Conservation (phyloP, 108 stramenopile species). For the Tribonema minus region DNA sequence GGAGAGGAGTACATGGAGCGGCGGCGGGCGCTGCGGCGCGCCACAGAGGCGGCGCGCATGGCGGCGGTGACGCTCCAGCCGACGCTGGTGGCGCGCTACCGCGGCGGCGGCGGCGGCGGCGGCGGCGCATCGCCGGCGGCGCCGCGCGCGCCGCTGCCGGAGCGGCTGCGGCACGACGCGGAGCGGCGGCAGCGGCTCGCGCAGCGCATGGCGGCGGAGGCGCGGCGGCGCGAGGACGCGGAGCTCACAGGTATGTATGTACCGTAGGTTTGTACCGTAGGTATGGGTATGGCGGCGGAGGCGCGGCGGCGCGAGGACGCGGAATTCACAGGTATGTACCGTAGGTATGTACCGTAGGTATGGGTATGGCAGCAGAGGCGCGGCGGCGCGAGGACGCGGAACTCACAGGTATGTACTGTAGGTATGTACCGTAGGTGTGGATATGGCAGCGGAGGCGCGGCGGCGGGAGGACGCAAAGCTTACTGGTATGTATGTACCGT, state of each 20-base stretch:
- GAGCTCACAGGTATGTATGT: not conserved
- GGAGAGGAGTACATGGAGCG: not conserved
- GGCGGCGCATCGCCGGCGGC: not conserved
- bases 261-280: too few species aligned
- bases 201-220: not conserved
- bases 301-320: too few species aligned
- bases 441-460: too few species aligned
- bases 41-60: not conserved
- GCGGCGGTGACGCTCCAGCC: not conserved
- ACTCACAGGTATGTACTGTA: not conserved
- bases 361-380: not conserved
- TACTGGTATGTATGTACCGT: too few species aligned
- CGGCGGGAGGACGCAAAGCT: too few species aligned
- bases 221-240: not conserved
- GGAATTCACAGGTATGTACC: too few species aligned
- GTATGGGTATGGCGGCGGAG: too few species aligned
- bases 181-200: not conserved
- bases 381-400: not conserved
- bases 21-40: not conserved
- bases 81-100: not conserved
- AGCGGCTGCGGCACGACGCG: not conserved
- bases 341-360: too few species aligned
- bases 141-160: not conserved
- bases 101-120: not conserved
- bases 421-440: too few species aligned